Evolutionary conservation across 75 land plant species (phyloP).

Genomic region (Cryptomeria japonica): DNA sequence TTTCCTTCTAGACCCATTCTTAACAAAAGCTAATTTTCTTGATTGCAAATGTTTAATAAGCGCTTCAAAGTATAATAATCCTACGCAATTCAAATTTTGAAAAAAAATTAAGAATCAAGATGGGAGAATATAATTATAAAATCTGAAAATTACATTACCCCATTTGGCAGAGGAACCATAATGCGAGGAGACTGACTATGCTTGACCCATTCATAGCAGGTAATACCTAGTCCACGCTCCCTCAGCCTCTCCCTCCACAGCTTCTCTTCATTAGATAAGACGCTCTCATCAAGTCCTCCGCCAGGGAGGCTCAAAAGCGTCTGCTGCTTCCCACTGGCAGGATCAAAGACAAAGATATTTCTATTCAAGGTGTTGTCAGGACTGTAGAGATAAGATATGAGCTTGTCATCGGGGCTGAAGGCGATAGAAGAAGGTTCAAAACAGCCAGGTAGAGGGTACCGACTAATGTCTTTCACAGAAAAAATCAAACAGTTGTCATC

Average conservation of each 20-base stretch:
- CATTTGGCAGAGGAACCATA: slow-evolving; percentile 88
- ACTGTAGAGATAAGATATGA: slow-evolving; percentile 76
- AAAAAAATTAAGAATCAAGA: too few relatives aligned
- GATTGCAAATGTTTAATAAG: not conserved
- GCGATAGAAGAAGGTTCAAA: slow-evolving; percentile 65
- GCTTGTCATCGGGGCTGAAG: slow-evolving; percentile 88
- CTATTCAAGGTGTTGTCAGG: slow-evolving; percentile 75
- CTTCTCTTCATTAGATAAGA: slow-evolving; percentile 85
- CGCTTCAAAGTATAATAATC: not conserved
- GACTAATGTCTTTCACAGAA: slow-evolving; percentile 90
- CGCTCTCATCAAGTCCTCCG: slow-evolving; percentile 85
- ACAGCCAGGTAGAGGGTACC: slow-evolving; percentile 85
- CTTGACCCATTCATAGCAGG: slow-evolving; percentile 92
- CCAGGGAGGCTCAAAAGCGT: slow-evolving; percentile 72
- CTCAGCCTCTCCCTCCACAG: slow-evolving; percentile 86
- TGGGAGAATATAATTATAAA: slow-evolving; percentile 14
- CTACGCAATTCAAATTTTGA: not conserved
- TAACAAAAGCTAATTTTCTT: not conserved
- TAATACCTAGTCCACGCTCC: slow-evolving; percentile 92
- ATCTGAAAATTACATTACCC: slow-evolving; percentile 46
- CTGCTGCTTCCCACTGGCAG: slow-evolving; percentile 45
- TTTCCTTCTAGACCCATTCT: not conserved
- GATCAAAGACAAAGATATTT: slow-evolving; percentile 75
- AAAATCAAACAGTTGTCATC: slow-evolving; percentile 43
- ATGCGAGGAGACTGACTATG: slow-evolving; percentile 33